These are phyloP conservation scores for Neurospora intermedia DNA, from an alignment of 495 filamentous ascomycete species.

Conservation along the genomic window DNA sequence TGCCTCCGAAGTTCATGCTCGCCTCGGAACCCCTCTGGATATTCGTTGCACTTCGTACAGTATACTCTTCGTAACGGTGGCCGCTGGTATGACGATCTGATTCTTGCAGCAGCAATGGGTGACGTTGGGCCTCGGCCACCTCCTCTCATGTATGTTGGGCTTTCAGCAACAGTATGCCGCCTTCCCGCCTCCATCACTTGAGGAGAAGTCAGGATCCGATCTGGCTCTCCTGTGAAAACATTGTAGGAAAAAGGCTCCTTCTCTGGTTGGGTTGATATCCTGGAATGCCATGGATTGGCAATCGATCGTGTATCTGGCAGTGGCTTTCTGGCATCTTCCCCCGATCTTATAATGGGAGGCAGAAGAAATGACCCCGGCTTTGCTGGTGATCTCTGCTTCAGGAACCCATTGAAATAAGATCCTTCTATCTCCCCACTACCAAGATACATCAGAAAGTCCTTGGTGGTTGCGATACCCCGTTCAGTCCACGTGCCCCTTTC, in stretches of 20 bases:
- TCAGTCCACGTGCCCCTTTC: conserved; percentile 33
- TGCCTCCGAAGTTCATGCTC: conserved; percentile 90
- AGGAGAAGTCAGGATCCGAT: conserved; percentile 21
- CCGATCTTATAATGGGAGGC: conserved; percentile 20
- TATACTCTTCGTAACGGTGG: conserved; percentile 67
- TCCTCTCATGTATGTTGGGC: conserved; percentile 30
- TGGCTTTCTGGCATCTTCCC: conserved; percentile 27
- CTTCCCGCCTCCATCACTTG: conserved; percentile 25
- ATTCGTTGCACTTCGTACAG: conserved; percentile 66
- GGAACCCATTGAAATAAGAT: conserved; percentile 32
- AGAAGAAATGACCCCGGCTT: conserved; percentile 18
- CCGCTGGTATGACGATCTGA: conserved; percentile 61
- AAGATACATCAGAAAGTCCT: conserved; percentile 34
- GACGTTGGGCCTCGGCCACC: conserved; percentile 29
- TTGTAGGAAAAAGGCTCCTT: conserved; percentile 14
- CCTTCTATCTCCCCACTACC: conserved; percentile 34
- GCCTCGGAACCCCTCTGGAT: conserved; percentile 84
- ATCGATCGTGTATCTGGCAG: conserved; percentile 32
- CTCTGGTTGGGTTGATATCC: conserved; percentile 10
- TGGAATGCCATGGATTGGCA: conserved; percentile 26
- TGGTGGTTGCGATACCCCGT: conserved; percentile 30
- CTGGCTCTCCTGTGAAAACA: conserved; percentile 24
- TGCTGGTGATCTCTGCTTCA: conserved; percentile 30
- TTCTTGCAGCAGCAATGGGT: conserved; percentile 39
- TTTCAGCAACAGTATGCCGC: conserved; percentile 39